Evolutionary conservation across 768 basidiomycete genomes (phyloP), one percentile per base, ranked within the genome.

Genomic region (Tubosaeta sp.): DNA sequence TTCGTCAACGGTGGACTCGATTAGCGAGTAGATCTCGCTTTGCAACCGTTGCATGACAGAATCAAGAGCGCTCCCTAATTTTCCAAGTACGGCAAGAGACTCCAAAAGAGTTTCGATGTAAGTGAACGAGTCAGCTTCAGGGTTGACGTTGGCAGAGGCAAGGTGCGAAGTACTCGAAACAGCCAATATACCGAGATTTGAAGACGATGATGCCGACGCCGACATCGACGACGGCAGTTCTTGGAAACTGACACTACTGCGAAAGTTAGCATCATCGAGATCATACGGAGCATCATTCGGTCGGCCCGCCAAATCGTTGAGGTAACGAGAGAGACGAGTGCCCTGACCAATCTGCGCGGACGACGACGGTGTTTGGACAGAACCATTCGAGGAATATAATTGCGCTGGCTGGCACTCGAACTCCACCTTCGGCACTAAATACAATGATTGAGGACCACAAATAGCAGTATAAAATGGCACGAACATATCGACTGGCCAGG

Each of bases 21-120:
- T 84, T 43, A 99, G 72, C 8, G 81, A 70, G 66, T 85, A 95
- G 19, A 98, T 79, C 70, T 99, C 97, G 45, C 77, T 74, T 2
- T 88, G 82, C 4, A 97, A 72, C 46, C 94, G 82, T 66, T 97
- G 94, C 6, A 84, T 75, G 42, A 98, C 75, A 46, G 77, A 82
- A 61, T 99, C 97, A 14, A 98, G 73, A 6, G 85, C 90, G 50
- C 74, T 82, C 3, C 91, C 91, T 3, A 98, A 77, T 64, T 90
- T 89, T 7, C 95, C 95, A 13, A 99, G 75, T 2, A 93, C 86
- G 13, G 93, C 87, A 12, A 98, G 75, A n/a, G 94, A 88, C 68
- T 98, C 97, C 8, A 98, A 74, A 6, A 98, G 76, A 2, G 83
- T 88, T 71, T 97, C 97, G 58, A 98, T 86, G 63, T 97, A 98